Evolutionary conservation across 108 stramenopile species (phyloP).

Genomic region (Skeletonema menzelii): DNA sequence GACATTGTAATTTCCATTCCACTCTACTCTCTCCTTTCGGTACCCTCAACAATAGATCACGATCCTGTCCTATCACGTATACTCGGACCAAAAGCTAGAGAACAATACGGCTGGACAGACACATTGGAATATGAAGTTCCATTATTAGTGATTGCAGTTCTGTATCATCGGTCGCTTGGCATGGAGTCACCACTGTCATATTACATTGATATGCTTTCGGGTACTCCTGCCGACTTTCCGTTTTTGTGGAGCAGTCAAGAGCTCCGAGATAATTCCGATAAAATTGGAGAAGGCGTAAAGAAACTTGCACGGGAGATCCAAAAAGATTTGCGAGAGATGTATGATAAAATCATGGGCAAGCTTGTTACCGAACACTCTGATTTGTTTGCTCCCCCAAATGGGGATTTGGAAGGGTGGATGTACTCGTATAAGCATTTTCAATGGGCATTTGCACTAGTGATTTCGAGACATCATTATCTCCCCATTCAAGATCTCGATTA

Average conservation of each 20-base stretch:
- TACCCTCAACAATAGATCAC: slow-evolving; percentile 73
- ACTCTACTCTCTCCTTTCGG: slow-evolving; percentile 60
- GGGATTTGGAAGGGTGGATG: slow-evolving; percentile 13
- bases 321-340: slow-evolving; percentile 70
- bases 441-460: slow-evolving; percentile 88
- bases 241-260: slow-evolving; percentile 65
- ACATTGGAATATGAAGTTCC: slow-evolving; percentile 67
- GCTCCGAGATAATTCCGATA: slow-evolving; percentile 26
- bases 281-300: slow-evolving; percentile 50
- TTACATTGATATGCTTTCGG: slow-evolving; percentile 60
- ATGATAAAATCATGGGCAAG: slow-evolving; percentile 50
- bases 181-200: slow-evolving; percentile 49
- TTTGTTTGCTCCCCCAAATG: slow-evolving; percentile 53
- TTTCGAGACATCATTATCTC: slow-evolving; percentile 84
- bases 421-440: slow-evolving; percentile 75
- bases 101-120: slow-evolving; percentile 61
- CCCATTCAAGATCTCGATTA: slow-evolving; percentile 62
- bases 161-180: slow-evolving; percentile 70
- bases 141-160: slow-evolving; percentile 64
- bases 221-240: slow-evolving; percentile 58
- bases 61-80: slow-evolving; percentile 66
- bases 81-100: slow-evolving; percentile 61
- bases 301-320: slow-evolving; percentile 59
- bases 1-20: slow-evolving; percentile 78
- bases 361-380: slow-evolving; percentile 59